phyloP scores from a whole-genome alignment of 306 rosid genomes.

The Medicago ruthenica region DNA sequence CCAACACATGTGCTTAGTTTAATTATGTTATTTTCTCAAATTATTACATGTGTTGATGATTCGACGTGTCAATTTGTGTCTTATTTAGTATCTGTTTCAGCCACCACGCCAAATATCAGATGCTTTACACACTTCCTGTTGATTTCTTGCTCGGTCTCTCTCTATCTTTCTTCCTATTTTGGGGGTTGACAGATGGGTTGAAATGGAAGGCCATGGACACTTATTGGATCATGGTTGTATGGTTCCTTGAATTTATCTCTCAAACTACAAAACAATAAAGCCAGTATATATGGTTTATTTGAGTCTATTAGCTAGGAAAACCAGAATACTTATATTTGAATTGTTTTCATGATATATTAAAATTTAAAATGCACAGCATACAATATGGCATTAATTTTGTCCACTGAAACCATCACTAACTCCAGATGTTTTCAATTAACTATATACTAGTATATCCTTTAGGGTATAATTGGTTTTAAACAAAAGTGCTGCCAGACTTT shows the following conservation, averaged over 20 bases:
- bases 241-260: background rate
- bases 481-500: background rate
- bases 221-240: background rate
- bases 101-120: background rate
- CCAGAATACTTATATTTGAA: too few species aligned
- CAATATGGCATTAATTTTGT: background rate
- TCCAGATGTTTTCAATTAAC: background rate
- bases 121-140: background rate
- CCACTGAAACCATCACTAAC: background rate
- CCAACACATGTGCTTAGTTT: too few species aligned
- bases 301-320: too few species aligned
- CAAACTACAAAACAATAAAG: background rate
- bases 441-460: too few species aligned
- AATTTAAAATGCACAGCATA: background rate
- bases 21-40: too few species aligned
- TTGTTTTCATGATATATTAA: background rate
- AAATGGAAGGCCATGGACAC: background rate
- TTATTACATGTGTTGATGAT: too few species aligned
- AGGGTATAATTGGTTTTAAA: background rate
- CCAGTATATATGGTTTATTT: background rate
- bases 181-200: background rate
- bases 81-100: too few species aligned
- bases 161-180: background rate
- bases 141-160: background rate
- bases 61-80: too few species aligned